Conservation (phyloP, 352 stramenopile species). For the Phytopythium mirpurense region DNA sequence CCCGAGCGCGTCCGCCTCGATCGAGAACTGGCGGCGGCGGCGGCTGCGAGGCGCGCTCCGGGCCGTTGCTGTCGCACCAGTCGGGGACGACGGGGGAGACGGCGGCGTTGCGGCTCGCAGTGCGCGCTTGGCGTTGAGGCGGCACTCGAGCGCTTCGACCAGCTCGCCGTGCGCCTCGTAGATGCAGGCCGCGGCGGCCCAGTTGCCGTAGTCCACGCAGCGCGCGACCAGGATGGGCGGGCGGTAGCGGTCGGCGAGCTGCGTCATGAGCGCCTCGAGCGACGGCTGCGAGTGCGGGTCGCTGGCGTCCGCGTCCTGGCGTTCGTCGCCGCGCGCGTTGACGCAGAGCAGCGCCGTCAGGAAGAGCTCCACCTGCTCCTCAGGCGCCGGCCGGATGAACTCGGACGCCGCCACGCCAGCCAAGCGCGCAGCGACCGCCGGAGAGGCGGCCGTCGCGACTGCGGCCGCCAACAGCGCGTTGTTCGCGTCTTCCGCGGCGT, state of each 20-base stretch:
- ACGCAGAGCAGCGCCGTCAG: slow-evolving; percentile 62
- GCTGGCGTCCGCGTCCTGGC: background rate
- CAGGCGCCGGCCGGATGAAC: slow-evolving; percentile 22
- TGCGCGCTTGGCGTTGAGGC: slow-evolving; percentile 60
- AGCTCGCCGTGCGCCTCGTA: slow-evolving; percentile 79
- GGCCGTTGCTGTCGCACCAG: background rate
- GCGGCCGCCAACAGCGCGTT: background rate
- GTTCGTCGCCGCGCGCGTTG: slow-evolving; percentile 18
- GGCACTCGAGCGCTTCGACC: slow-evolving; percentile 80
- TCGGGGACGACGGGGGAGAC: background rate
- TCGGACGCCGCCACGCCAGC: slow-evolving; percentile 44
- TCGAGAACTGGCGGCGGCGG: slow-evolving; percentile 25
- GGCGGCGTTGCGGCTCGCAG: slow-evolving; percentile 7
- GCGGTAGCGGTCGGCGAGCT: slow-evolving; percentile 60
- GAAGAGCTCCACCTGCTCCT: slow-evolving; percentile 75
- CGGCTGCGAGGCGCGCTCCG: background rate
- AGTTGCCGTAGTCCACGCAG: slow-evolving; percentile 81
- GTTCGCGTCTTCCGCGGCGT: background rate
- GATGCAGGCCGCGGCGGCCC: slow-evolving; percentile 65
- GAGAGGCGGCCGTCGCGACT: background rate
- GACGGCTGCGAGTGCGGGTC: slow-evolving; percentile 36
- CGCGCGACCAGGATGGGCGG: slow-evolving; percentile 71
- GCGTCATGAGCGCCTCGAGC: slow-evolving; percentile 50
- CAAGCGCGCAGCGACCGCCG: background rate
- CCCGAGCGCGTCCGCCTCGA: slow-evolving; percentile 12